Conservation (phyloP, 306 rosid genomes). For the Sophora flavescens region DNA sequence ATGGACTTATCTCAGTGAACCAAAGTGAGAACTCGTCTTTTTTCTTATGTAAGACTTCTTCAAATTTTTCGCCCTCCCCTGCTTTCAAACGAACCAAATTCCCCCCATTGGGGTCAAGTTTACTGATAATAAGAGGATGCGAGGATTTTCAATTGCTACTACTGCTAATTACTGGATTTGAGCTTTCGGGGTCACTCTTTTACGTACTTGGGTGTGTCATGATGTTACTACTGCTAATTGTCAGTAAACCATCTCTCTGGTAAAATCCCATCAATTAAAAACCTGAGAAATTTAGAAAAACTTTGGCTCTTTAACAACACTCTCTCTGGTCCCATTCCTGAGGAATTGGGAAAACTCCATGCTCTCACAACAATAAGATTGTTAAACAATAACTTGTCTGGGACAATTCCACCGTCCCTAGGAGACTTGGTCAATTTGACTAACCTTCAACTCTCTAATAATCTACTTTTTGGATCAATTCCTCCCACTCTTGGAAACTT, state of each 20-base stretch:
- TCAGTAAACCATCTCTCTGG: not conserved
- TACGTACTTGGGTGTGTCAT: too few species aligned
- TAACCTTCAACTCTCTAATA: not conserved
- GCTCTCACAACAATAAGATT: not conserved
- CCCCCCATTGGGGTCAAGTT: too few species aligned
- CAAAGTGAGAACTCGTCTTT: too few species aligned
- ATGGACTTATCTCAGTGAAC: too few species aligned
- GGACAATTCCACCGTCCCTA: constrained; percentile 26
- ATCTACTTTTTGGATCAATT: not conserved
- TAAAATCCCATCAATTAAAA: constrained; percentile 16
- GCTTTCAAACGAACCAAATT: too few species aligned
- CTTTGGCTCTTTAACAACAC: not conserved
- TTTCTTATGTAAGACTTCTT: too few species aligned
- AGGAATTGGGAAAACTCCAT: constrained; percentile 5
- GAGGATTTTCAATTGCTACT: too few species aligned
- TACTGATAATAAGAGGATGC: too few species aligned
- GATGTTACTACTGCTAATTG: too few species aligned
- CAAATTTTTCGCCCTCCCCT: too few species aligned
- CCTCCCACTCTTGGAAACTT: constrained; percentile 15
- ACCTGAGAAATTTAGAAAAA: not conserved
- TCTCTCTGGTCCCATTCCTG: constrained; percentile 34
- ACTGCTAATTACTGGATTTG: too few species aligned
- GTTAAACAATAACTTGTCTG: not conserved
- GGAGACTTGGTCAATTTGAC: constrained; percentile 22
- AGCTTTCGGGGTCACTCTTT: too few species aligned